Percentiles rank a stretch among this genome's conserved stretches.
Evolutionary conservation across 108 stramenopile genomes (phyloP).

Genomic region (Epithemia pelagica): DNA sequence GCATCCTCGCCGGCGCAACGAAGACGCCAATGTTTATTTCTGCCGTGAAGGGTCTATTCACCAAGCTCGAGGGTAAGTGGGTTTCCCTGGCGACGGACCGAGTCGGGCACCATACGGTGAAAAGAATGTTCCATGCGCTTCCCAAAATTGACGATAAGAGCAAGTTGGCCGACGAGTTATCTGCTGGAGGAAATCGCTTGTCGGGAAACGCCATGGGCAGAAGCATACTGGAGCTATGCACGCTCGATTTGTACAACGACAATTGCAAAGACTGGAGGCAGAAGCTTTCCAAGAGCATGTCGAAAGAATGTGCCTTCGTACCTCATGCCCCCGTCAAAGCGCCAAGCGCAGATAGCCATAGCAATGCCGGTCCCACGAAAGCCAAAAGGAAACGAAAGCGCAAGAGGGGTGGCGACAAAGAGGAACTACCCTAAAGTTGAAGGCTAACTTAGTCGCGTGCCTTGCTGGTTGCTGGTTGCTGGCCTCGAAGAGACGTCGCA

Average conservation of each 20-base stretch:
- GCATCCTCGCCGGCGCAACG: slow-evolving; percentile 61
- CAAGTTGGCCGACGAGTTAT: slow-evolving; percentile 51
- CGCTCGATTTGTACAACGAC: slow-evolving; percentile 53
- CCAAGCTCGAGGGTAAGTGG: slow-evolving; percentile 47
- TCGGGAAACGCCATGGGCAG: slow-evolving; percentile 70
- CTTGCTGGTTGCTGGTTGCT: too few species aligned
- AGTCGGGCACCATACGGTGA: slow-evolving; percentile 71
- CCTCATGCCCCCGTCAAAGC: too few species aligned
- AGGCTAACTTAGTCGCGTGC: too few species aligned
- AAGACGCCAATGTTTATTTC: slow-evolving; percentile 25
- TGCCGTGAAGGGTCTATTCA: slow-evolving; percentile 36
- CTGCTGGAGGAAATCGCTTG: slow-evolving; percentile 54
- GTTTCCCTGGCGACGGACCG: slow-evolving; percentile 54
- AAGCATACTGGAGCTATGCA: slow-evolving; percentile 52
- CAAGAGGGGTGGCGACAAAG: too few species aligned
- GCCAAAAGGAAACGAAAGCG: too few species aligned
- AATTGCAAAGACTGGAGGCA: too few species aligned
- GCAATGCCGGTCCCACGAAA: too few species aligned
- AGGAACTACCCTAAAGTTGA: too few species aligned
- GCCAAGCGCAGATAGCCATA: too few species aligned
- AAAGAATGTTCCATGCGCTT: slow-evolving; percentile 58
- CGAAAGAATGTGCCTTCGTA: too few species aligned
- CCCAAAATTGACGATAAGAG: slow-evolving; percentile 54
- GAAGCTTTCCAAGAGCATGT: too few species aligned
- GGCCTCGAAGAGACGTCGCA: too few species aligned